Percentiles rank a stretch among this genome's conserved stretches.
Evolutionary conservation across 2,329 filamentous ascomycete genomes (phyloP).

Genomic region (Aspergillus ustus): DNA sequence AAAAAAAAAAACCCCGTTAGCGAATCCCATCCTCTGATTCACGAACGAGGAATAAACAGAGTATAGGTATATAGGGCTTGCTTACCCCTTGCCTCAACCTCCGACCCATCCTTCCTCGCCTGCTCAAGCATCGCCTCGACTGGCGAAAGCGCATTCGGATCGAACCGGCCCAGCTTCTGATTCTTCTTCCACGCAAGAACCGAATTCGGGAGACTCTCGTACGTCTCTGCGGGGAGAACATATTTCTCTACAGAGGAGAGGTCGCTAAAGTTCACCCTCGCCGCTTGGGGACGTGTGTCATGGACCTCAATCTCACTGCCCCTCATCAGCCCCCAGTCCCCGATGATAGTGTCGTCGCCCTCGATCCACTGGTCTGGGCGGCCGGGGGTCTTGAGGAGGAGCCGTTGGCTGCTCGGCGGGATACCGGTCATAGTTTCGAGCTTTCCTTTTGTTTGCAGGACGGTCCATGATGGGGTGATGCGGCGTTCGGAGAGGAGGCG

Average conservation of each 20-base stretch:
- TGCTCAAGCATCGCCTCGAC: slow-evolving; percentile 74
- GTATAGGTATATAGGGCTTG: not conserved
- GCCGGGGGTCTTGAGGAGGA: slow-evolving; percentile 71
- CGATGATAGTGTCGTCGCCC: slow-evolving; percentile 73
- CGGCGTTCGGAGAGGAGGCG: slow-evolving; percentile 77
- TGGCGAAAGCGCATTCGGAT: slow-evolving; percentile 76
- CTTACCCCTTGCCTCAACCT: slow-evolving; percentile 71
- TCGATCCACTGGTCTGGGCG: slow-evolving; percentile 64
- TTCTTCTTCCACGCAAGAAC: slow-evolving; percentile 94
- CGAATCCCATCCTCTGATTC: not conserved
- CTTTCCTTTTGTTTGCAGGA: slow-evolving; percentile 80
- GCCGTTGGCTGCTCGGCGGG: slow-evolving; percentile 75
- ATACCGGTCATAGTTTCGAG: slow-evolving; percentile 93
- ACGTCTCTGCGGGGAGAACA: slow-evolving; percentile 81
- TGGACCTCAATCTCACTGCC: slow-evolving; percentile 60
- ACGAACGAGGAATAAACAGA: not conserved
- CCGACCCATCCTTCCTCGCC: slow-evolving; percentile 60
- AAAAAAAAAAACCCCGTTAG: not conserved
- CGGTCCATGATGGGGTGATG: slow-evolving; percentile 89
- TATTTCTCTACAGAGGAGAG: slow-evolving; percentile 85
- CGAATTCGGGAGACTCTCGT: slow-evolving; percentile 82
- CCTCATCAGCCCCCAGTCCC: slow-evolving; percentile 50
- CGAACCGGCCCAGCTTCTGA: slow-evolving; percentile 95
- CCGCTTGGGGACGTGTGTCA: slow-evolving; percentile 76
- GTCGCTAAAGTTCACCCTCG: slow-evolving; percentile 80